phyloP scores from a whole-genome alignment of 305 asterid species.

The Withania somnifera region DNA sequence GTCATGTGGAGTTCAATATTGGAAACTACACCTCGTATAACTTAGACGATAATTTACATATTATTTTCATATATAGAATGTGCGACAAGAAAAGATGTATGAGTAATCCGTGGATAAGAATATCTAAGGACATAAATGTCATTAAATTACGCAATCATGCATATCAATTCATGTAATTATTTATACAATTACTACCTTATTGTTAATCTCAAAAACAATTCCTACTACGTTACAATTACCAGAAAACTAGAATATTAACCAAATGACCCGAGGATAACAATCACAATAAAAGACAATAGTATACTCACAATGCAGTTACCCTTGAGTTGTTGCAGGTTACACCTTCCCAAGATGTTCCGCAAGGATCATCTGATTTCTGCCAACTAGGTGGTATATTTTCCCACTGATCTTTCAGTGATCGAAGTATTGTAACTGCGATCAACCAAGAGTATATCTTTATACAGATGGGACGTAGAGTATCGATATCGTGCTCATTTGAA shows the following conservation, averaged over 20 bases:
- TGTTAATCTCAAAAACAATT: neutral
- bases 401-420: conserved; percentile 78
- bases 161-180: neutral
- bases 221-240: neutral
- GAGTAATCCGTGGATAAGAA: neutral
- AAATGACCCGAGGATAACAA: neutral
- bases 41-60: neutral
- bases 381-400: conserved; percentile 70
- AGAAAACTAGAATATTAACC: neutral
- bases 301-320: conserved; percentile 57
- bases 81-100: neutral
- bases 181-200: neutral
- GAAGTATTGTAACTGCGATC: conserved; percentile 67
- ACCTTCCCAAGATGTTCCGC: conserved; percentile 72
- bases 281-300: neutral
- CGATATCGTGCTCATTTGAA: neutral
- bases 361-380: conserved; percentile 75
- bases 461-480: neutral
- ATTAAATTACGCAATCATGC: neutral
- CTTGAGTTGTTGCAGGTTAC: conserved; percentile 66
- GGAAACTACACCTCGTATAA: neutral
- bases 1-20: neutral
- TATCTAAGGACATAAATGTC: neutral
- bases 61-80: neutral
- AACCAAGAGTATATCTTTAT: neutral